Conservation (phyloP, 1,284 basidiomycete species). For the Ganoderma boninense region DNA sequence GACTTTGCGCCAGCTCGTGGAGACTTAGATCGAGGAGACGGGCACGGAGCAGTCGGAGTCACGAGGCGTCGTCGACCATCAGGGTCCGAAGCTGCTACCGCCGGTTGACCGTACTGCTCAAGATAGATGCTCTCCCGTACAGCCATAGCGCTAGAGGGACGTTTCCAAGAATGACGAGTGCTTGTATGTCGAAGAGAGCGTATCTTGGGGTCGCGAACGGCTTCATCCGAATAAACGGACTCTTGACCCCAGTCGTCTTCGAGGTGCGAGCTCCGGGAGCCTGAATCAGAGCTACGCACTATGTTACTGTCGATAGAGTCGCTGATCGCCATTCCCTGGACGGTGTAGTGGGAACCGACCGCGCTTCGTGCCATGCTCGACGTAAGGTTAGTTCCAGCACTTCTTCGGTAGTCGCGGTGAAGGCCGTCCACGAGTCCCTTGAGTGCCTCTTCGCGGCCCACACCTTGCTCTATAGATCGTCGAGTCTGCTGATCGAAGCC, state of each 20-base stretch:
- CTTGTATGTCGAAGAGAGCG: conserved; percentile 15
- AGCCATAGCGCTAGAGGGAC: conserved; percentile 9
- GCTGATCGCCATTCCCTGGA: conserved; percentile 49
- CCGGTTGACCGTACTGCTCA: conserved; percentile 1
- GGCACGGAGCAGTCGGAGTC: conserved; percentile 6
- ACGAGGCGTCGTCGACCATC: conserved; percentile 8
- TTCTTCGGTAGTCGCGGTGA: conserved; percentile 32
- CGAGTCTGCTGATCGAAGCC: neutral
- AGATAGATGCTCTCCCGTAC: neutral
- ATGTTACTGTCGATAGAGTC: conserved; percentile 43
- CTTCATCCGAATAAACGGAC: conserved; percentile 31
- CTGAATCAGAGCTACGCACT: neutral
- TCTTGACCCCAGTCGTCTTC: conserved; percentile 23
- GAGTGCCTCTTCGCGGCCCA: conserved; percentile 45
- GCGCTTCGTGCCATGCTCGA: conserved; percentile 27
- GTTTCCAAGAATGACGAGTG: neutral
- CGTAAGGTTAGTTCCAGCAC: neutral
- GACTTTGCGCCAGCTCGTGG: neutral
- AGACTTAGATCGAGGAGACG: conserved; percentile 18
- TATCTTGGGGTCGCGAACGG: neutral
- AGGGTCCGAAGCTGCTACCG: neutral
- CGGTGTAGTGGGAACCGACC: conserved; percentile 40
- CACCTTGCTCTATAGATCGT: neutral
- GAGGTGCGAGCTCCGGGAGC: neutral
- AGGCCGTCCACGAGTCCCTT: conserved; percentile 54